Base-by-base conservation (phyloP, 1,139 yeast species). In the Kazachstania sp. region DNA sequence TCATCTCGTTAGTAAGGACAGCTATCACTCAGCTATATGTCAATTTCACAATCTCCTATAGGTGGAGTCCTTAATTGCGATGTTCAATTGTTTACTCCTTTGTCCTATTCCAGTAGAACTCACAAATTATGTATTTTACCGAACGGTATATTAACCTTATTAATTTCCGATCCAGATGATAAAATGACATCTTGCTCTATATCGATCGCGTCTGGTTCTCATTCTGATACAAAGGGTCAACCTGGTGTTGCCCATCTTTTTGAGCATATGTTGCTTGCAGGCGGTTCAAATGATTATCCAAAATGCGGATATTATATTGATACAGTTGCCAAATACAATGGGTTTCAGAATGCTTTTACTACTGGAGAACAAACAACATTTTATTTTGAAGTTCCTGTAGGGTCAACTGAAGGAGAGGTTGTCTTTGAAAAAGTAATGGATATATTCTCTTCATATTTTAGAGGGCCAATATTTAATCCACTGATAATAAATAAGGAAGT, bases 211-310 rank as follows among this genome's bases (percentile, higher is more conserved):
- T 59, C 81, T 0, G 92, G 92, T 1, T 79, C 87, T 1, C 76
- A 75, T 56, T 70, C 74, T 45, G 90, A 84, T 54, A 83, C 85
- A 1, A 67, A 65, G 3, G 67, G 69, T 1, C 46, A 73, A 0
- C 74, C 74, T 0, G 92, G 92, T 0, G 54, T 83, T 36, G 90
- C 92, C 0, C 94, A 84, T 65, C 69, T 83, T 39, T 81, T 87
- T 59, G 92, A 84, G 52, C 92, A 84, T 61, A 71, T 79, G 74
- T 54, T 83, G 1, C 72, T 80, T 45, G 56, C 65, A 11, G 69
- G 75, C 43, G 85, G 86, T 1, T 75, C 85, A 0, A 75, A 74
- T 49, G 66, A 71, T 38, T 77, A 65, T 51, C 82, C 86, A 0
- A 62, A 68, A 19, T 71, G 77, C 0, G 72, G 70, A 41, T 59